These are phyloP conservation scores for Ophiostoma populinum DNA, from an alignment of 2,329 filamentous ascomycete genomes.

Conservation along the genomic window DNA sequence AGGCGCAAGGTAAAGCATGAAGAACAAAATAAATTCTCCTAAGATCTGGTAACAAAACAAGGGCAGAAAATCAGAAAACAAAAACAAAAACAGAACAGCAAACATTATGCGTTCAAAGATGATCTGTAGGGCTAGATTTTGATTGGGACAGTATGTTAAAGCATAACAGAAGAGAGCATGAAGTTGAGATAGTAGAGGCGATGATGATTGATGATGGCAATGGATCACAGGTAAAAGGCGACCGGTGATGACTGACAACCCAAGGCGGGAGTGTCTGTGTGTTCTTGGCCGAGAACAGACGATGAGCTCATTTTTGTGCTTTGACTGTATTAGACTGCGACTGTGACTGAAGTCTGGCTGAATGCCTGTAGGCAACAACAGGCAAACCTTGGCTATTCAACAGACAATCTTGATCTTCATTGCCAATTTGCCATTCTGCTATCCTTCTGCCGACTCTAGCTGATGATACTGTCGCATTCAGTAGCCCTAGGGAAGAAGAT, in stretches of 20 bases:
- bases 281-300: background rate
- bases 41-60: constrained; percentile 1
- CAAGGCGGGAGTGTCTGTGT: constrained; percentile 1
- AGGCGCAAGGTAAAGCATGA: too few relatives aligned
- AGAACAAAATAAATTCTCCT: background rate
- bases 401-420: too few relatives aligned
- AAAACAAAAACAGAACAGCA: constrained; percentile 1
- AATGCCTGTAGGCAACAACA: too few relatives aligned
- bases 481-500: constrained; percentile 1
- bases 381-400: too few relatives aligned
- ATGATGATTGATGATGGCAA: too few relatives aligned
- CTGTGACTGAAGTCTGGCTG: background rate
- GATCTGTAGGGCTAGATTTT: background rate
- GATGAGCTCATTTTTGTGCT: background rate
- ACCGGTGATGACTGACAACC: background rate
- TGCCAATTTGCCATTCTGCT: background rate
- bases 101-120: constrained; percentile 1
- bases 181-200: too few relatives aligned
- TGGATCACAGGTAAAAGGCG: too few relatives aligned
- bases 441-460: background rate
- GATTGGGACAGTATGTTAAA: too few relatives aligned
- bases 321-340: background rate
- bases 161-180: too few relatives aligned
- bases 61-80: constrained; percentile 1
- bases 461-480: constrained; percentile 1